Conservation (phyloP, 75 land plant genomes). For the Picea glauca region DNA sequence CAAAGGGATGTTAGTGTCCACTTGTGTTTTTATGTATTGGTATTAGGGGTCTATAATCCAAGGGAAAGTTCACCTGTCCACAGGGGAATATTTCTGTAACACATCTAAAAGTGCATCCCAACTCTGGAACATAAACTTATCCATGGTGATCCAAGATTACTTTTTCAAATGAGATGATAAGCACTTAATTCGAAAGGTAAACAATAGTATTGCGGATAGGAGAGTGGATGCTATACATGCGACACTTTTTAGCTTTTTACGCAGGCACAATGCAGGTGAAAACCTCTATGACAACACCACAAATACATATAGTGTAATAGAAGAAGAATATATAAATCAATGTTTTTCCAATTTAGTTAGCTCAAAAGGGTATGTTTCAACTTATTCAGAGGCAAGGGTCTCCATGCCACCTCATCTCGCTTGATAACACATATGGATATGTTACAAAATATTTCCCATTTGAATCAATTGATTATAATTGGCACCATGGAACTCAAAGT, state of each 20-base stretch:
- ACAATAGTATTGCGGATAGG: conserved; percentile 90
- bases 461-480: conserved; percentile 34
- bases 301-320: conserved; percentile 63
- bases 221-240: conserved; percentile 96
- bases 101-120: conserved; percentile 76
- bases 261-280: conserved; percentile 70
- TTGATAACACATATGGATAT: conserved; percentile 88
- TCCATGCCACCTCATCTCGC: conserved; percentile 79
- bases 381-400: conserved; percentile 86
- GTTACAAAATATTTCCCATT: conserved; percentile 91
- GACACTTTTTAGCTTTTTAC: conserved; percentile 76
- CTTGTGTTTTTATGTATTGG: too few relatives aligned
- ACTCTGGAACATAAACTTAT: conserved; percentile 93
- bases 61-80: too few relatives aligned
- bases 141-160: conserved; percentile 95
- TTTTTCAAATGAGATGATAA: conserved; percentile 85
- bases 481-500: conserved; percentile 25
- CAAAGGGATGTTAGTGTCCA: too few relatives aligned
- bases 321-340: conserved; percentile 83
- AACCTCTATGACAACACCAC: conserved; percentile 68
- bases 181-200: conserved; percentile 86
- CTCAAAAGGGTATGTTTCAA: conserved; percentile 79
- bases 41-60: too few relatives aligned
- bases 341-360: conserved; percentile 70
- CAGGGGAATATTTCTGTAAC: too few relatives aligned